Conservation (phyloP, 257 asterid species). For the Rehmannia glutinosa region DNA sequence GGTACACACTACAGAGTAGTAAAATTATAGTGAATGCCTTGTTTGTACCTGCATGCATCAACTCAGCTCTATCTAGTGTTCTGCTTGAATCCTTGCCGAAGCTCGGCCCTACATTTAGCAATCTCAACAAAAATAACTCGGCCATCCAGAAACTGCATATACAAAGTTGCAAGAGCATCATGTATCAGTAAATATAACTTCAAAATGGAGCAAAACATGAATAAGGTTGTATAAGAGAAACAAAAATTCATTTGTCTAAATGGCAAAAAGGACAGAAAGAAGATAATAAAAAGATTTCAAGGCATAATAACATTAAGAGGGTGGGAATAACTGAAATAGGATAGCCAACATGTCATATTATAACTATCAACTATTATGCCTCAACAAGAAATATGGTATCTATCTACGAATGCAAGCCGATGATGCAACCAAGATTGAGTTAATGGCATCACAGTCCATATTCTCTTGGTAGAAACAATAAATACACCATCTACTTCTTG, state of each 20-base stretch:
- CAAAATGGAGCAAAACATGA: not conserved
- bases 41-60: not conserved
- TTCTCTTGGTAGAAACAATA: too few species aligned
- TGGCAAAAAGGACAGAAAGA: not conserved
- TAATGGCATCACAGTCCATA: too few species aligned
- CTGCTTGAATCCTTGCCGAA: conserved; percentile 30
- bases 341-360: too few species aligned
- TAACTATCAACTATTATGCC: too few species aligned
- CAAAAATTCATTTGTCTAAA: not conserved
- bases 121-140: conserved; percentile 78
- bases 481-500: not conserved
- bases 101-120: conserved; percentile 57
- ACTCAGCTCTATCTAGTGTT: conserved; percentile 19
- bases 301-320: too few species aligned
- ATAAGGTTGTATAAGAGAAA: too few species aligned
- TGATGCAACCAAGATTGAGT: too few species aligned
- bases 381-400: too few species aligned
- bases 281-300: not conserved
- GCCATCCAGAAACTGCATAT: conserved; percentile 76
- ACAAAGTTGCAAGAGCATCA: not conserved
- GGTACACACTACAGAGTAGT: too few species aligned
- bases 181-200: not conserved
- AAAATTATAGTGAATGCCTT: not conserved
- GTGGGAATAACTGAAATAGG: too few species aligned
- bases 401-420: too few species aligned